Evolutionary conservation across 2,329 filamentous ascomycete species (phyloP), one percentile per base, ranked within the genome.

Genomic region (Cladophialophora immunda): DNA sequence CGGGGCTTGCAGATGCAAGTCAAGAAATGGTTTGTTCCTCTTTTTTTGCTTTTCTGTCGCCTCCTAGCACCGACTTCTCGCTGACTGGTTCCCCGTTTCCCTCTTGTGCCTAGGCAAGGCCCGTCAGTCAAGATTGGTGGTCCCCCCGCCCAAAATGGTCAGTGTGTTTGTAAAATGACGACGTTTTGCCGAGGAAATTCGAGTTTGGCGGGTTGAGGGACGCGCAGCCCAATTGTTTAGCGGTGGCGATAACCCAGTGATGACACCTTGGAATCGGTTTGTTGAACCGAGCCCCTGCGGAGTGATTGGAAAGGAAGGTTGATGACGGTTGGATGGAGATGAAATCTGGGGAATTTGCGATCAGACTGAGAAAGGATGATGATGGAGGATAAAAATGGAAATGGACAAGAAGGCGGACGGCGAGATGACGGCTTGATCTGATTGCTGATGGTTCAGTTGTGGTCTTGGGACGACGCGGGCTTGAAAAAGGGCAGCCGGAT

Each of bases 1-100:
- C 64, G 52, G 62, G 9, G 66, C 66, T 59, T 62, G 66, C 66
- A 68, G 54, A 58, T 62, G 62, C 66, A 55, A 65, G 58, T 62
- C 58, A 53, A 62, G 45, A 62, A 36, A 53, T 47, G 34, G 61
- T 29, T 36, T 57, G 34, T 36, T 32, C 30, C 27, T 34, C 36
- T 55, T 45, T 64, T 53, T 25, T n/a, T 27, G 19, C 47, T 34
- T 32, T 13, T 34, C 17, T 53, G 58, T 29, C 58, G 22, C 29
- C 45, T 58, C 45, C 19, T 53, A 2, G 55, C 22, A 50, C 29
- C 32, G 41, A 25, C 41, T 41, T 64, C 30, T 38, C 50, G 60
- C 63, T 65, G 38, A 45, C 58, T 65, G 58, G 50, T 41, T 30
- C 25, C 52, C 25, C 45, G 45, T 19, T 50, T 57, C 57, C 32